Evolutionary conservation across 345 rosid species (phyloP).

Genomic region (Arabis alpina): DNA sequence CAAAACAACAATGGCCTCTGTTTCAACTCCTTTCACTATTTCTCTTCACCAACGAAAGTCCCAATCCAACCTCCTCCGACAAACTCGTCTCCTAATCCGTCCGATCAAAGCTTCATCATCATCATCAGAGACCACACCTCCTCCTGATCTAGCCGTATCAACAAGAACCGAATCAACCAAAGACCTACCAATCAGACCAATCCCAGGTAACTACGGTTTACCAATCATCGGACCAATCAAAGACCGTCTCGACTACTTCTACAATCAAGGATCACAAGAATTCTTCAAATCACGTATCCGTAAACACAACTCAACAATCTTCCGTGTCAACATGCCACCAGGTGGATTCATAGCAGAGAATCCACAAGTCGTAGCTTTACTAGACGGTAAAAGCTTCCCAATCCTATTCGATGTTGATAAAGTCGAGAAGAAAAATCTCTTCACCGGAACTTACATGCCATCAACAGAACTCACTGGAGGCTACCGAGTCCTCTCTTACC

Average conservation of each 20-base stretch:
- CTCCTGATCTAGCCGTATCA: slow-evolving; percentile 32
- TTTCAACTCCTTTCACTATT: slow-evolving; percentile 38
- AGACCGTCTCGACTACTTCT: slow-evolving; percentile 76
- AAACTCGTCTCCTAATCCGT: slow-evolving; percentile 22
- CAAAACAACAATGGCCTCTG: no score
- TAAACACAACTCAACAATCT: slow-evolving; percentile 75
- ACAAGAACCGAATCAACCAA: slow-evolving; percentile 28
- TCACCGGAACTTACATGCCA: slow-evolving; percentile 93
- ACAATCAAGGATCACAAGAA: slow-evolving; percentile 70
- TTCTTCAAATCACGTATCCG: slow-evolving; percentile 68
- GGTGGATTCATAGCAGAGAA: slow-evolving; percentile 71
- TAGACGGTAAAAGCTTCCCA: slow-evolving; percentile 92
- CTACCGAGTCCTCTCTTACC: slow-evolving; percentile 75
- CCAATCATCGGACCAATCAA: slow-evolving; percentile 78
- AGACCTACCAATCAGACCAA: slow-evolving; percentile 58
- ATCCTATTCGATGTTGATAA: slow-evolving; percentile 76
- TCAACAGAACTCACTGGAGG: slow-evolving; percentile 87
- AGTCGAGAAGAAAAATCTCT: slow-evolving; percentile 81
- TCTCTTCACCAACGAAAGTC: slow-evolving; percentile 38
- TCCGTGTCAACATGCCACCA: slow-evolving; percentile 77
- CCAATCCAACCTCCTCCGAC: no score
- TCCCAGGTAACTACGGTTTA: slow-evolving; percentile 78
- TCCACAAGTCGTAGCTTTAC: slow-evolving; percentile 71
- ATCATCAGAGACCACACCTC: slow-evolving; percentile 43
- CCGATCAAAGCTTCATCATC: slow-evolving; percentile 52